A percentile compares a stretch with the other conserved stretches of the same genome.
Evolutionary conservation across 2,329 filamentous ascomycete genomes (phyloP).

Genomic region (Pseudogymnoascus sp.): DNA sequence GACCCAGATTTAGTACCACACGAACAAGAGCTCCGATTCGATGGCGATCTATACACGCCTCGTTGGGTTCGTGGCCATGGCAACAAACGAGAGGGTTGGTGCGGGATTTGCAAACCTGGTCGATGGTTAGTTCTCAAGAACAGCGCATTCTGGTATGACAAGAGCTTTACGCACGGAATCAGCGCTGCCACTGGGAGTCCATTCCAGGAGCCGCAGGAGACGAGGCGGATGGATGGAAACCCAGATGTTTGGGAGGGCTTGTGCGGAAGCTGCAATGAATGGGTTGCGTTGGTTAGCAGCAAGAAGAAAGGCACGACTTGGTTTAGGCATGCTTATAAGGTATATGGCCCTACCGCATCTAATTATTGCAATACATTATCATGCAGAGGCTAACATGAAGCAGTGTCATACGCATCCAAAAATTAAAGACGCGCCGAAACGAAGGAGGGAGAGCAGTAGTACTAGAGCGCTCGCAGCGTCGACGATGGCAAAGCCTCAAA

Average conservation of each 20-base stretch:
- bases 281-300: constrained; percentile 73
- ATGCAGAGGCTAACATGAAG: constrained; percentile 14
- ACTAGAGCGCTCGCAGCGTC: constrained; percentile 29
- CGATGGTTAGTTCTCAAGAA: constrained; percentile 85
- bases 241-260: constrained; percentile 75
- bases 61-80: constrained; percentile 78
- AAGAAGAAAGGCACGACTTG: constrained; percentile 91
- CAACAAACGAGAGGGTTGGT: constrained; percentile 85
- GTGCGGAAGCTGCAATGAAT: constrained; percentile 70
- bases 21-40: constrained; percentile 71
- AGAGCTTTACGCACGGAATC: constrained; percentile 82
- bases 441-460: constrained; percentile 55
- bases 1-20: constrained; percentile 70
- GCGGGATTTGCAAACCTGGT: constrained; percentile 77
- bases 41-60: constrained; percentile 75
- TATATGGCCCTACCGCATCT: constrained; percentile 31
- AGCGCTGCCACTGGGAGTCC: constrained; percentile 71
- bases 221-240: constrained; percentile 69
- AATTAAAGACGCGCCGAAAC: constrained; percentile 62
- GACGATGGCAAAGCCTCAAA: constrained; percentile 37
- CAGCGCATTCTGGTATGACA: constrained; percentile 89
- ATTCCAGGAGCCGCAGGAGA: constrained; percentile 71
- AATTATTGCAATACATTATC: neutral
- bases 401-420: constrained; percentile 67
- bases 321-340: constrained; percentile 86